Base-by-base conservation (phyloP, 2,329 filamentous ascomycete genomes). In the Alternaria postmessia region DNA sequence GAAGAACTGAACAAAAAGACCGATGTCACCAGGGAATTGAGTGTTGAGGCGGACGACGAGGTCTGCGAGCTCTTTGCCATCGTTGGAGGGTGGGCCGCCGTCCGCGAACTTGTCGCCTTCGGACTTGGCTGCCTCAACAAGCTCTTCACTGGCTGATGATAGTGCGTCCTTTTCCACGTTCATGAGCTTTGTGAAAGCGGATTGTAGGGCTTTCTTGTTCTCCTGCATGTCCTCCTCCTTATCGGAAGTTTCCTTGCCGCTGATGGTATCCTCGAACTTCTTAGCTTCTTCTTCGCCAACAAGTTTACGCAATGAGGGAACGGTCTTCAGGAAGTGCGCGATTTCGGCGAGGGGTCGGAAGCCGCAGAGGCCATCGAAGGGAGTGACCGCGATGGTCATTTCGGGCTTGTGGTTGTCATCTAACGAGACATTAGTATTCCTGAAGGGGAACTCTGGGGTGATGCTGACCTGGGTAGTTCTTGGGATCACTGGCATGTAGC, bases 331-430 rank as follows among this genome's bases (percentile, higher is more conserved):
- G 78, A 98, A 98, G 77, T 96, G 92, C 0, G 88, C 85, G 64
- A 98, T 95, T 80, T 99, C 94, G 5, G 82, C 84, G 22, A 97
- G 83, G 0, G 95, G 95, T 9, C 95, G 88, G 84, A 99, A 99
- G 34, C 95, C 95, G 73, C 95, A 99, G 34, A 99, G 87, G 0
- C 95, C 95, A 77, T 98, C 94, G 68, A 99, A 99, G 0, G 93
- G 90, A 1, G 95, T 98, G 72, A 99, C 90, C 63, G 95, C 95
- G 78, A 99, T 97, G 64, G 95, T 94, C 95, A 99, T 99, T 81
- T 99, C 95, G 34, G 95, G 95, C 82, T 99, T 99, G 85, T 99
- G 95, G 82, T 99, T 99, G 83, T 98, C 94, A 84, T 99, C 67
- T 68, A 42, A n/a, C n/a, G 32, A 14, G 12, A 6, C 24, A 18